Percentiles rank a stretch among this genome's conserved stretches.
phyloP scores from a whole-genome alignment of 108 stramenopile genomes.

The Nitzschia putrida region DNA sequence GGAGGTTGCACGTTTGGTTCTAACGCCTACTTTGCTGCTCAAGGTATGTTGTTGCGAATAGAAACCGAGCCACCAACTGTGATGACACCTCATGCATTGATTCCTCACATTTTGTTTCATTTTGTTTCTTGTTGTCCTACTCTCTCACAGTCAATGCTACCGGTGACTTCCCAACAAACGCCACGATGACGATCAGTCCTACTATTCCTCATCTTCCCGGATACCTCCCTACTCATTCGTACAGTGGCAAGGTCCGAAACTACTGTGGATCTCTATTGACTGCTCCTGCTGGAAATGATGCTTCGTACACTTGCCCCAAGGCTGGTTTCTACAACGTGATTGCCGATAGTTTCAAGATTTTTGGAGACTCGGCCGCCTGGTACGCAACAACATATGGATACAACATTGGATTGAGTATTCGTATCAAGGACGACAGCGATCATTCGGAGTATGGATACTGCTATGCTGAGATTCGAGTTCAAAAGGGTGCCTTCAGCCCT shows the following conservation, averaged over 20 bases:
- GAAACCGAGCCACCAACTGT: no score
- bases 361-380: constrained; percentile 10
- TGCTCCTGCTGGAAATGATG: constrained; percentile 16
- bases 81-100: background rate
- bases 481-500: constrained; percentile 3
- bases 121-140: background rate
- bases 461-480: constrained; percentile 3
- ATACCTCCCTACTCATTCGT: background rate
- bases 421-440: background rate
- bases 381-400: constrained; percentile 6
- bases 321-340: constrained; percentile 18
- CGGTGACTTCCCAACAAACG: background rate
- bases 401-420: constrained; percentile 14
- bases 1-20: constrained; percentile 12
- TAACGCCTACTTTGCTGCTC: background rate
- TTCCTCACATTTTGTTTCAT: background rate
- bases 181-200: constrained; percentile 6
- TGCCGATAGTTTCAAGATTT: background rate
- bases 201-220: constrained; percentile 6
- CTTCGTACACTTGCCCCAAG: constrained; percentile 15
- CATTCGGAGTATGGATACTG: constrained; percentile 6
- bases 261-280: background rate
- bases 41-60: background rate
- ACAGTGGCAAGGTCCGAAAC: background rate
- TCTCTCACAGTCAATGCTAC: constrained; percentile 14